These are phyloP conservation scores for Arabidopsis arenosa DNA, from an alignment of 345 rosid genomes.

Conservation along the genomic window DNA sequence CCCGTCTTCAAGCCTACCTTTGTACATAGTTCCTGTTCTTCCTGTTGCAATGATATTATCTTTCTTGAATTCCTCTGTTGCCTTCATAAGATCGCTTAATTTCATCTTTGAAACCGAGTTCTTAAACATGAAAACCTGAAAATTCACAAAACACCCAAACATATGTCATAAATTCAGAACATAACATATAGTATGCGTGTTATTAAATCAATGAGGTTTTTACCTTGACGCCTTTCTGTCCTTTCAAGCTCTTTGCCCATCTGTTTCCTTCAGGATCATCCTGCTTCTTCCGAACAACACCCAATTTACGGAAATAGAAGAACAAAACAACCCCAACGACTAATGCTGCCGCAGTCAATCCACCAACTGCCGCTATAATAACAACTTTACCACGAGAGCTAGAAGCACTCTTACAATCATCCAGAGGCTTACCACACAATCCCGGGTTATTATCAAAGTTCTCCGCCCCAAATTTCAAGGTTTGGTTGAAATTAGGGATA, in stretches of 20 bases:
- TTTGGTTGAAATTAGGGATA: slow-evolving; percentile 40
- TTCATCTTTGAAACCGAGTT: slow-evolving; percentile 77
- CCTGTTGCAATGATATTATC: slow-evolving; percentile 77
- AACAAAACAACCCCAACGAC: slow-evolving; percentile 55
- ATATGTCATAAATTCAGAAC: slow-evolving; percentile 17
- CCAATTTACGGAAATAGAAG: slow-evolving; percentile 61
- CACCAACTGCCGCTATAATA: slow-evolving; percentile 73
- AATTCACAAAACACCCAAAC: slow-evolving; percentile 29
- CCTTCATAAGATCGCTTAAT: slow-evolving; percentile 86
- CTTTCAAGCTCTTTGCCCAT: slow-evolving; percentile 81
- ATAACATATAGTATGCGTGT: not conserved
- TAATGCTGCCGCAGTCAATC: slow-evolving; percentile 69
- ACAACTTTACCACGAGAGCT: slow-evolving; percentile 49
- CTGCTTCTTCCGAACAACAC: slow-evolving; percentile 66
- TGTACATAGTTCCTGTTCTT: slow-evolving; percentile 86
- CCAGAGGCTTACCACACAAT: slow-evolving; percentile 70
- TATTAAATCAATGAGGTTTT: slow-evolving; percentile 33
- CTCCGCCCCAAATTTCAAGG: not conserved
- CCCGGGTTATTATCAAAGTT: slow-evolving; percentile 59
- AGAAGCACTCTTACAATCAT: slow-evolving; percentile 44
- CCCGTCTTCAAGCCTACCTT: slow-evolving; percentile 79
- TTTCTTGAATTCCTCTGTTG: slow-evolving; percentile 82
- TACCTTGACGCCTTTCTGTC: slow-evolving; percentile 73
- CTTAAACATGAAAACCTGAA: slow-evolving; percentile 89
- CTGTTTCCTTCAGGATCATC: slow-evolving; percentile 94